These are phyloP conservation scores for Choiromyces venosus DNA, from an alignment of 495 filamentous ascomycete genomes.

Conservation along the genomic window DNA sequence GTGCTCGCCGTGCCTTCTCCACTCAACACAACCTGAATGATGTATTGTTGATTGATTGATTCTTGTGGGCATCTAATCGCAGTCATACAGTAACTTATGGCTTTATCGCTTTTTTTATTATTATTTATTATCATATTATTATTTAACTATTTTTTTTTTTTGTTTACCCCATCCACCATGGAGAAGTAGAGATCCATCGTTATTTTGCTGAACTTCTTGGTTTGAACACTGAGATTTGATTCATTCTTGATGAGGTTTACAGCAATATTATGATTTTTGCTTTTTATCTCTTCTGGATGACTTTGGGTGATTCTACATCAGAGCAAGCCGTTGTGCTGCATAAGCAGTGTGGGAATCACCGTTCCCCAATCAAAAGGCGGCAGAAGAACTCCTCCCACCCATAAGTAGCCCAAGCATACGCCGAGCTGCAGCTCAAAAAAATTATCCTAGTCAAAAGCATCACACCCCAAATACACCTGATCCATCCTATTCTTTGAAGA, in stretches of 20 bases:
- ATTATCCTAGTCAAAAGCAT: too few species aligned
- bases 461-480: neutral
- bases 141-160: neutral
- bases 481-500: neutral
- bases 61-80: neutral
- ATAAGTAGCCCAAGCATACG: neutral
- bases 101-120: neutral
- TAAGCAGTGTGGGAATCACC: conserved; percentile 1
- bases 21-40: too few species aligned
- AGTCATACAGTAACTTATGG: neutral
- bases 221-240: neutral
- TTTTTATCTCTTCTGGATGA: neutral
- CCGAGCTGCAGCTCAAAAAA: neutral
- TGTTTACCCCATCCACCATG: neutral
- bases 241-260: neutral
- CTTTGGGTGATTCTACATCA: too few species aligned
- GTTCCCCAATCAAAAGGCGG: neutral
- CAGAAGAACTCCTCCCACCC: neutral
- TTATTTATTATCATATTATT: neutral
- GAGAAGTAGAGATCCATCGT: neutral
- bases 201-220: neutral
- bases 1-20: neutral
- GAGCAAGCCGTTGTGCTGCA: neutral
- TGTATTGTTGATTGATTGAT: neutral
- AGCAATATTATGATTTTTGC: neutral